Percentiles rank a stretch among this genome's conserved stretches.
Evolutionary conservation across 2,329 filamentous ascomycete genomes (phyloP).

Genomic region (Pestalotiopsis sp.): DNA sequence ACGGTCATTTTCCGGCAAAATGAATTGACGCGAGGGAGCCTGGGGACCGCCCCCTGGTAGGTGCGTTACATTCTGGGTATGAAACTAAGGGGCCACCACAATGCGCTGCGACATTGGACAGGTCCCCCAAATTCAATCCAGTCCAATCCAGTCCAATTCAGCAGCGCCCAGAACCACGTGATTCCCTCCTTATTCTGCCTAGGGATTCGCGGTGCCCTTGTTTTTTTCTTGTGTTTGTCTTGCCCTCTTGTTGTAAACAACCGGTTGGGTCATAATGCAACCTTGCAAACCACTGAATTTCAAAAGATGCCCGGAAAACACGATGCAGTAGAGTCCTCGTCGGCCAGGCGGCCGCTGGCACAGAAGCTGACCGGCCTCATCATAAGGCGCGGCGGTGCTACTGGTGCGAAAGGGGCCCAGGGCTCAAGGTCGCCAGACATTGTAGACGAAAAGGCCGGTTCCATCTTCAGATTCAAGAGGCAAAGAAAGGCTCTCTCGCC

Average conservation of each 20-base stretch:
- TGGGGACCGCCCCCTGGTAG: background rate
- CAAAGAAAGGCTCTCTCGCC: constrained; percentile 14
- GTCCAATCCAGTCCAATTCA: background rate
- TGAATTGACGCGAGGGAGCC: background rate
- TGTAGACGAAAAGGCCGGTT: constrained; percentile 6
- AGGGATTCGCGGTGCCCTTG: background rate
- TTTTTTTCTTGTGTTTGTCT: background rate
- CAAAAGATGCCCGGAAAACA: constrained; percentile 17
- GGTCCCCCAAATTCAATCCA: background rate
- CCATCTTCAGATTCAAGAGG: constrained; percentile 17
- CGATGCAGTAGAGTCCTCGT: constrained; percentile 16
- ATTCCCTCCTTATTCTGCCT: background rate
- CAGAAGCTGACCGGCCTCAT: constrained; percentile 22
- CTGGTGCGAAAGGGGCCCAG: constrained; percentile 10
- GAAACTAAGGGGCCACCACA: constrained; percentile 10
- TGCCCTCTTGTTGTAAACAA: background rate
- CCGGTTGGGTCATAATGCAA: background rate
- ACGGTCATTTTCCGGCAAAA: background rate
- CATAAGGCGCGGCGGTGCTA: constrained; percentile 13
- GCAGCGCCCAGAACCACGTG: background rate
- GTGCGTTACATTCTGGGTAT: constrained; percentile 3
- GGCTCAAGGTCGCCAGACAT: background rate
- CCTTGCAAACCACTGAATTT: background rate
- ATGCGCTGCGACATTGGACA: constrained; percentile 1
- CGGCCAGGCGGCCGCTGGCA: constrained; percentile 10